Conservation (phyloP, 2,329 filamentous ascomycete species). For the Arthrobotrys musiformis region DNA sequence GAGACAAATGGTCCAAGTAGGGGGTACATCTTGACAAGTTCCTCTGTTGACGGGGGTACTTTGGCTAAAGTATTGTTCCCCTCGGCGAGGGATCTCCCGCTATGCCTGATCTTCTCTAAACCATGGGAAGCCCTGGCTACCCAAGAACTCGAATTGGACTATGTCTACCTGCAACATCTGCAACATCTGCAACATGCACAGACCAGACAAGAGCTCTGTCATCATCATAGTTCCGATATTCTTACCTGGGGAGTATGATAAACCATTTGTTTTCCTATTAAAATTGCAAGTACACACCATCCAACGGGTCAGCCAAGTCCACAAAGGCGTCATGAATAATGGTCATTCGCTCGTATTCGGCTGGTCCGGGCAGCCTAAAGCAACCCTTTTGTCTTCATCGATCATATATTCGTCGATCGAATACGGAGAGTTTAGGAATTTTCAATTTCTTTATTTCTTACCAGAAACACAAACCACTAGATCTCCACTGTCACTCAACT, state of each 20-base stretch:
- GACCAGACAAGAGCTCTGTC: constrained; percentile 48
- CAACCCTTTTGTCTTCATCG: not conserved
- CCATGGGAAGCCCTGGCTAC: constrained; percentile 48
- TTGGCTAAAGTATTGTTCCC: constrained; percentile 26
- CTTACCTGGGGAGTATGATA: constrained; percentile 66
- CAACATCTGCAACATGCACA: constrained; percentile 52
- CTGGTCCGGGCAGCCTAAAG: constrained; percentile 18
- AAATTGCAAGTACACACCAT: constrained; percentile 24
- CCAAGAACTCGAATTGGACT: constrained; percentile 39
- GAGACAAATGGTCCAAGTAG: not conserved
- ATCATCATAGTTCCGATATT: constrained; percentile 23
- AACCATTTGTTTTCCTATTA: constrained; percentile 71
- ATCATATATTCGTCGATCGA: constrained; percentile 40
- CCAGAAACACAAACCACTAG: constrained; percentile 70
- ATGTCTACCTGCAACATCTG: constrained; percentile 33
- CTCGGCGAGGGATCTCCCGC: constrained; percentile 11
- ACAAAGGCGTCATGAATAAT: constrained; percentile 11
- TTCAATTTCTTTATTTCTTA: constrained; percentile 59
- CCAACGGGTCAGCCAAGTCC: constrained; percentile 34
- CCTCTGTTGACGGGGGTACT: constrained; percentile 31
- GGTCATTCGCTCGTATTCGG: constrained; percentile 35
- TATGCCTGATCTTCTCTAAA: constrained; percentile 36
- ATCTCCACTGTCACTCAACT: constrained; percentile 71
- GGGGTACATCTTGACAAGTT: constrained; percentile 45
- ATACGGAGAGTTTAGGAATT: constrained; percentile 42